Evolutionary conservation across 169 alveolate species (phyloP).

Genomic region (Cardiosporidium cionae): DNA sequence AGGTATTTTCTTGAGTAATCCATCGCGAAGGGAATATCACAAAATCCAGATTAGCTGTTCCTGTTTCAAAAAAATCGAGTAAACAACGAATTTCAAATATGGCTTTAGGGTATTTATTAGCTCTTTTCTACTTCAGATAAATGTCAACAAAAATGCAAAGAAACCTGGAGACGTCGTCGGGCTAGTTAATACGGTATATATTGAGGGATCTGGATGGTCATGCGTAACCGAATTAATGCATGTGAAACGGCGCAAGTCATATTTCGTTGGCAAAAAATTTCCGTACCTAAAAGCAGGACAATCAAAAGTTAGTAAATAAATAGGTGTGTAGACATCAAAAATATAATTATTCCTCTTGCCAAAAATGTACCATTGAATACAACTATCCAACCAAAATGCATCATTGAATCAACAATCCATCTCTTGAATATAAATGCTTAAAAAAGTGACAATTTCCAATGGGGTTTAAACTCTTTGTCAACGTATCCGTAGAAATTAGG

Average conservation of each 20-base stretch:
- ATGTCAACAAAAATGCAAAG: too few species aligned
- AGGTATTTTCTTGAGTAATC: constrained; percentile 65
- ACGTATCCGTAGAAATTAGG: not conserved
- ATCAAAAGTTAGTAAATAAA: too few species aligned
- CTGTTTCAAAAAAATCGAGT: constrained; percentile 53
- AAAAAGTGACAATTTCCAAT: not conserved
- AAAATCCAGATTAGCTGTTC: constrained; percentile 69
- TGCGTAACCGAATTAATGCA: constrained; percentile 61
- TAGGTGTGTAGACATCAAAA: too few species aligned
- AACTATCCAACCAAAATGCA: too few species aligned
- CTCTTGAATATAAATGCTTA: too few species aligned
- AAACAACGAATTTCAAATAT: too few species aligned
- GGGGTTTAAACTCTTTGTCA: not conserved
- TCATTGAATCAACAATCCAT: too few species aligned
- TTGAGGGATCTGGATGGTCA: constrained; percentile 79
- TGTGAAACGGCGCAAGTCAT: constrained; percentile 51
- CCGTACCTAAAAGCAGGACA: constrained; percentile 60
- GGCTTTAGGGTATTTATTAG: too few species aligned
- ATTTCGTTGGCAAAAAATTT: constrained; percentile 58
- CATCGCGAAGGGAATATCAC: constrained; percentile 76
- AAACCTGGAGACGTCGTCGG: not conserved
- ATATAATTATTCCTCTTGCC: too few species aligned
- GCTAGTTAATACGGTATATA: constrained; percentile 45
- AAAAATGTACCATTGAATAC: too few species aligned
- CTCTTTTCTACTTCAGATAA: too few species aligned